Percentiles rank a stretch among this genome's conserved stretches.
Conservation (phyloP, 75 land plant species). For the Cupressus sempervirens region DNA sequence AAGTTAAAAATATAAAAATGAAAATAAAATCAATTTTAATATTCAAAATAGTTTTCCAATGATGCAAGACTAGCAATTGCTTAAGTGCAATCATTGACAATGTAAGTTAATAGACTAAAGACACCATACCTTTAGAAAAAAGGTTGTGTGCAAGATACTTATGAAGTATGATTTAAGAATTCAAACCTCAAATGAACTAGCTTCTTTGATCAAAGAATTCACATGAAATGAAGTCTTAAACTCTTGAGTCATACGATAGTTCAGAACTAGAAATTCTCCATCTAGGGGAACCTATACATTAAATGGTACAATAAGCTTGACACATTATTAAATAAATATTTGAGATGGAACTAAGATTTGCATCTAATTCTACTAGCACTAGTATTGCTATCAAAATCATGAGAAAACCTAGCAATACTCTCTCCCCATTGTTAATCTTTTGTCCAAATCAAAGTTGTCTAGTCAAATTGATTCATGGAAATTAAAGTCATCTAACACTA, state of each 20-base stretch:
- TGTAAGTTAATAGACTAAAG: neutral
- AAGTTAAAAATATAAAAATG: too few species aligned
- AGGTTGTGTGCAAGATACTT: neutral
- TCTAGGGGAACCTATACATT: constrained; percentile 76
- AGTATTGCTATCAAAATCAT: neutral
- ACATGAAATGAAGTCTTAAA: constrained; percentile 91
- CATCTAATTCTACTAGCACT: neutral
- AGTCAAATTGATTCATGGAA: constrained; percentile 96
- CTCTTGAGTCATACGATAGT: constrained; percentile 93
- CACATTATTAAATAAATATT: neutral
- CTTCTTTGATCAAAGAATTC: constrained; percentile 81
- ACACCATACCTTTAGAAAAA: neutral
- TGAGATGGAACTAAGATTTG: neutral
- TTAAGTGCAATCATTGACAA: neutral
- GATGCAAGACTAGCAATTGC: neutral
- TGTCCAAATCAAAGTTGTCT: constrained; percentile 88
- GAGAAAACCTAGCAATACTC: constrained; percentile 6
- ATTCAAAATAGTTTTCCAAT: neutral
- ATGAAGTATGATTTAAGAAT: neutral
- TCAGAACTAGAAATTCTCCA: constrained; percentile 97
- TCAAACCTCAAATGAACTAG: constrained; percentile 69
- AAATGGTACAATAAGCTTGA: constrained; percentile 7
- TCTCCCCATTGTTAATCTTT: constrained; percentile 74
- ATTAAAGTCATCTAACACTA: constrained; percentile 92
- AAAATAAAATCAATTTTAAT: neutral